These are phyloP conservation scores for Phialophora chinensis DNA, from an alignment of 2,329 filamentous ascomycete species.

Conservation along the genomic window DNA sequence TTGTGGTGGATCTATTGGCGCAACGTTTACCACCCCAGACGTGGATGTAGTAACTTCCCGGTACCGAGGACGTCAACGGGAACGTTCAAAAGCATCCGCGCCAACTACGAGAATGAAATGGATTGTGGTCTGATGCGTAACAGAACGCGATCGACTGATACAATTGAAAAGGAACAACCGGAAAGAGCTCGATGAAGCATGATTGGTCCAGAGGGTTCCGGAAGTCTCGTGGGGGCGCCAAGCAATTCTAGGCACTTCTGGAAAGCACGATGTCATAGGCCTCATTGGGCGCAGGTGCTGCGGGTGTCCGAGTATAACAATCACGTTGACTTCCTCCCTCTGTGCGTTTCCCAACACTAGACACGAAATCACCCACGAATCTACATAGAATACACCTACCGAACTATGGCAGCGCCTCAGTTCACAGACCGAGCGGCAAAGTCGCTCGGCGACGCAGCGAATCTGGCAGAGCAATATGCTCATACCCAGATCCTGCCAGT, in stretches of 20 bases:
- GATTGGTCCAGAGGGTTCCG: background rate
- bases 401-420: constrained; percentile 56
- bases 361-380: constrained; percentile 19
- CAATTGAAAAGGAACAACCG: background rate
- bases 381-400: constrained; percentile 1
- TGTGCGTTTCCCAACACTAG: background rate
- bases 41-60: background rate
- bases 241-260: constrained; percentile 30
- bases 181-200: background rate
- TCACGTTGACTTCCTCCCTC: constrained; percentile 9
- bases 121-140: constrained; percentile 7
- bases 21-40: constrained; percentile 5
- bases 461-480: constrained; percentile 83
- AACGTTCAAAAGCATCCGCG: background rate
- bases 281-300: background rate
- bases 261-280: constrained; percentile 32
- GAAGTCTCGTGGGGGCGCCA: constrained; percentile 19
- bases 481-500: constrained; percentile 90
- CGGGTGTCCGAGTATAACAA: constrained; percentile 18
- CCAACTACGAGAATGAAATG: background rate
- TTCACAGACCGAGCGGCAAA: constrained; percentile 94
- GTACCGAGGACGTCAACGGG: background rate
- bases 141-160: background rate
- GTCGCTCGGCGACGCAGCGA: constrained; percentile 86
- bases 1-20: constrained; percentile 3